These are phyloP conservation scores for Chrysosporium keratinophilum DNA, from an alignment of 2,329 filamentous ascomycete genomes.

Conservation along the genomic window DNA sequence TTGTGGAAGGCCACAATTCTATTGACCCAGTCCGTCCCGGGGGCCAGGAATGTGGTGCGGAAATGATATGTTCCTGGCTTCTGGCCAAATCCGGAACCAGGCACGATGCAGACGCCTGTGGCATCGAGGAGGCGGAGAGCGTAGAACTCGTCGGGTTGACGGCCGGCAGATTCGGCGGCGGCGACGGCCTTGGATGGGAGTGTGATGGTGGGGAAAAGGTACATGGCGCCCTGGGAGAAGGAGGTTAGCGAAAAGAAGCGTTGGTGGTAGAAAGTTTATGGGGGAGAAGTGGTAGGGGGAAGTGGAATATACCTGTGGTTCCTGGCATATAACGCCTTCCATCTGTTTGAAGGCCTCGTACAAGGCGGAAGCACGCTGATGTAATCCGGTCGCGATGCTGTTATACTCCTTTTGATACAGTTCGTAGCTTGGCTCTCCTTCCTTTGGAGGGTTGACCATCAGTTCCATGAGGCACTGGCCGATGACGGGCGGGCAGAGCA, in stretches of 20 bases:
- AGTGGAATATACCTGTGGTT: constrained; percentile 51
- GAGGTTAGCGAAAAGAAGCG: background rate
- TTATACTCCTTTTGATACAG: constrained; percentile 81
- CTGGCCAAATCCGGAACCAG: constrained; percentile 88
- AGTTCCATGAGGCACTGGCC: constrained; percentile 94
- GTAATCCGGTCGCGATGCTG: constrained; percentile 66
- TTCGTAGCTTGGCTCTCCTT: constrained; percentile 72
- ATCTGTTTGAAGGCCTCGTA: constrained; percentile 86
- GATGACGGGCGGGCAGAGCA: constrained; percentile 87
- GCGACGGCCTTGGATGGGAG: constrained; percentile 65
- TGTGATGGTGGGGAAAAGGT: constrained; percentile 91
- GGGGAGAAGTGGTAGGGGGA: too few species aligned
- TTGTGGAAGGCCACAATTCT: constrained; percentile 82
- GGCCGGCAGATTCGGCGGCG: constrained; percentile 63
- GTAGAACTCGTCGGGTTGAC: constrained; percentile 84
- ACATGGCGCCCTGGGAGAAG: constrained; percentile 70
- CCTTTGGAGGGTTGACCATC: constrained; percentile 89
- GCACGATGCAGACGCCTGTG: constrained; percentile 88
- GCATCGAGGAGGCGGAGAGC: constrained; percentile 81
- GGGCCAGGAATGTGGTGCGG: constrained; percentile 90
- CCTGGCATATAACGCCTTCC: constrained; percentile 87
- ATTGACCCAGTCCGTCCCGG: constrained; percentile 88
- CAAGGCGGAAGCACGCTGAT: constrained; percentile 68
- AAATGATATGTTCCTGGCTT: constrained; percentile 86
- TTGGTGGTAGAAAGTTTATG: too few species aligned